Evolutionary conservation across 345 rosid species (phyloP), one percentile per base, ranked within the genome.

Genomic region (Brassica juncea): DNA sequence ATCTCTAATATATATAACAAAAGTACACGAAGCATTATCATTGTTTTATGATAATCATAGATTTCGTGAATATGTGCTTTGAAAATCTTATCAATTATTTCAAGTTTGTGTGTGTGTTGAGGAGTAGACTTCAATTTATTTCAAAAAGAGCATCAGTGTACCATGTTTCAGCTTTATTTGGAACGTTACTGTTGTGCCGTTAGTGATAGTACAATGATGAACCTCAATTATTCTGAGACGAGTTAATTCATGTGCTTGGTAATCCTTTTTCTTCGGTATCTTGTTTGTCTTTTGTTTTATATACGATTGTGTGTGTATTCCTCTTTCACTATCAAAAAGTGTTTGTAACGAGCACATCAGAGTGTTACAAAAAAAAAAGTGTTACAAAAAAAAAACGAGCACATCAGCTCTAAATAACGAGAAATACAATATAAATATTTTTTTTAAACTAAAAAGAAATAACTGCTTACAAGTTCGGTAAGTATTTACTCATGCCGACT

Each of bases 141-240:
- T 66, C 23, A 39, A 68, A 23, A 60, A 0, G 65, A 32, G 78
- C 32, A 34, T 23, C 47, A 49, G 16, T 68, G 70, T 60, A 79
- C 82, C 15, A 68, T 73, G 30, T 60, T n/a, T 1, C 34, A n/a
- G 42, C 70, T 68, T 59, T 73, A 60, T 73, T 73, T 79, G 74
- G 82, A 79, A 73, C 52, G 70, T 73, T 79, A 79, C 78, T 68
- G 70, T 61, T 2, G 82, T 47, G 27, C 16, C 75, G 52, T 68
- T 49, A 52, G 25, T 31, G 27, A 68, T 7, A 60, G 75, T 69
- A 74, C 75, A 74, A 35, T 80, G 71, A 69, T 74, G 71, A 74
- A 19, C 52, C 55, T 68, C 49, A 74, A 61, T 73, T 23, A 68
- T 68, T 79, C 32, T 73, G 77, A 67, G 69, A 79, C 34, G 67